A percentile compares a stretch with the other conserved stretches of the same genome.
Conservation (phyloP, 2,329 filamentous ascomycete genomes). For the Alternaria hordeiaustralica region DNA sequence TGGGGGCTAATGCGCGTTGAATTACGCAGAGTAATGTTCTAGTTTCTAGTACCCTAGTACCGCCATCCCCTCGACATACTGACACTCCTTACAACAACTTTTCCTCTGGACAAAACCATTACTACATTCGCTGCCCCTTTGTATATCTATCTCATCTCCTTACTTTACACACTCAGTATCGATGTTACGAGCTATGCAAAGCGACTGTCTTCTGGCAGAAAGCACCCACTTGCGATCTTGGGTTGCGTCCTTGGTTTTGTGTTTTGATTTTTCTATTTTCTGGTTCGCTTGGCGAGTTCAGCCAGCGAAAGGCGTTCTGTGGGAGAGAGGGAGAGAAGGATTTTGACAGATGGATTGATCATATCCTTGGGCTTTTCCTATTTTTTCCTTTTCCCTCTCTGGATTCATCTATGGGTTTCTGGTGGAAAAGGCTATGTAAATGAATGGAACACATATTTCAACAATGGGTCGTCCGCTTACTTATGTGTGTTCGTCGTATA, state of each 20-base stretch:
- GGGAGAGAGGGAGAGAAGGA: neutral
- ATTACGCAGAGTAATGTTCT: constrained; percentile 41
- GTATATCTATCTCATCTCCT: constrained; percentile 18
- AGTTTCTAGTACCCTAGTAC: constrained; percentile 39
- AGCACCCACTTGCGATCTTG: constrained; percentile 4
- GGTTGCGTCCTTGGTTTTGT: constrained; percentile 1
- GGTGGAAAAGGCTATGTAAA: constrained; percentile 9
- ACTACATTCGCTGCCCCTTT: constrained; percentile 16
- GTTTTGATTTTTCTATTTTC: neutral
- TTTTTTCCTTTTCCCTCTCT: neutral
- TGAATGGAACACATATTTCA: constrained; percentile 11
- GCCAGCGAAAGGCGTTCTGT: constrained; percentile 5
- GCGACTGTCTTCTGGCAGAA: constrained; percentile 12
- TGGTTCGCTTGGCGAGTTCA: constrained; percentile 4
- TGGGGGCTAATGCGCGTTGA: constrained; percentile 34
- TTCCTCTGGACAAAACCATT: neutral
- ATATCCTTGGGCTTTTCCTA: neutral
- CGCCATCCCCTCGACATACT: constrained; percentile 26
- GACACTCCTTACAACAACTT: constrained; percentile 14
- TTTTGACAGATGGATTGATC: neutral
- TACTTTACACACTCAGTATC: constrained; percentile 8
- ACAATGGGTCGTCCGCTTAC: neutral
- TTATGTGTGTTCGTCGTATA: neutral
- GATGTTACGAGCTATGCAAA: constrained; percentile 23
- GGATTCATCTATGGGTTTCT: neutral